Conservation (phyloP, 2,329 filamentous ascomycete species). For the Neofusicoccum parvum region DNA sequence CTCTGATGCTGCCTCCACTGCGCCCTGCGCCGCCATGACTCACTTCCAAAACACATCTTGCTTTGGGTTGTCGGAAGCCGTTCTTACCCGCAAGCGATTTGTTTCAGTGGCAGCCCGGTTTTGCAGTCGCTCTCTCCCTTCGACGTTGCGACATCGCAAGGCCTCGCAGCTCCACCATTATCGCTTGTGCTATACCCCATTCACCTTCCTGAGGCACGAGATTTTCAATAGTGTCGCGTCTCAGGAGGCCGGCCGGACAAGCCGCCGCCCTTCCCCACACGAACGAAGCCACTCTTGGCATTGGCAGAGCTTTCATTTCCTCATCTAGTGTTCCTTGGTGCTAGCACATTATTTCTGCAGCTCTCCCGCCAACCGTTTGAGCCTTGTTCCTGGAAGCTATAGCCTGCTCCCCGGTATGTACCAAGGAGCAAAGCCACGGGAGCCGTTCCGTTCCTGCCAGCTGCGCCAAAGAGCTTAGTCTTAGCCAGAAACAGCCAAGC, state of each 20-base stretch:
- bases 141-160: neutral
- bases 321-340: neutral
- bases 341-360: neutral
- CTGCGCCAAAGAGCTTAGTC: neutral
- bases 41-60: neutral
- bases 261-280: neutral
- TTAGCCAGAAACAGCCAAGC: slow-evolving; percentile 8
- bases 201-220: neutral
- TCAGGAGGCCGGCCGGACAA: slow-evolving; percentile 1
- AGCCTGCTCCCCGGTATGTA: neutral
- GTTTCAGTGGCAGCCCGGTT: neutral
- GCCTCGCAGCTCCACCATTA: neutral
- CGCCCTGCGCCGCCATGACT: neutral
- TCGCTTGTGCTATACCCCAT: neutral
- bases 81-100: slow-evolving; percentile 7
- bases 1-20: neutral
- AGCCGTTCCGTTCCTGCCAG: slow-evolving; percentile 3
- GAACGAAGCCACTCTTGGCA: neutral
- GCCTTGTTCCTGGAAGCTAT: neutral
- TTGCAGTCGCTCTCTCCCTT: neutral
- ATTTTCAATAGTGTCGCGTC: slow-evolving; percentile 2
- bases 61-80: neutral
- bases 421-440: neutral
- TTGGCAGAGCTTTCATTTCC: neutral
- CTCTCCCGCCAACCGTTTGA: neutral